A percentile compares a stretch with the other conserved stretches of the same genome.
These are phyloP conservation scores for Flaveria floridana DNA, from an alignment of 140 eudicot species.

Conservation along the genomic window DNA sequence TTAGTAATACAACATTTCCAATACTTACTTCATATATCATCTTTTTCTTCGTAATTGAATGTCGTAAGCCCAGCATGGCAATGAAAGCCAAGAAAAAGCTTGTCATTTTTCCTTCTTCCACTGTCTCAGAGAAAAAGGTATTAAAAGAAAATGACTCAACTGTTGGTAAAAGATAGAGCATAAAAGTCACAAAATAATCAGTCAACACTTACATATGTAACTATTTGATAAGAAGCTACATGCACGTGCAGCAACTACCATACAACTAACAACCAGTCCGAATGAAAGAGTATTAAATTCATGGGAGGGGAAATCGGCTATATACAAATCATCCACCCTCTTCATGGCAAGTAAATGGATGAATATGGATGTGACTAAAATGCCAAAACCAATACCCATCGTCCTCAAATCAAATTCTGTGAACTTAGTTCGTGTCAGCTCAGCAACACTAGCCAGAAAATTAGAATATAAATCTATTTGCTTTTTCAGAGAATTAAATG, in stretches of 20 bases:
- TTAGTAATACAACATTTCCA: background rate
- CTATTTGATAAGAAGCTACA: conserved; percentile 93
- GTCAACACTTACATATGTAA: conserved; percentile 72
- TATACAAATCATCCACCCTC: conserved; percentile 45
- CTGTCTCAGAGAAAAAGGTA: conserved; percentile 40
- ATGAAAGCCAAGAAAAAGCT: conserved; percentile 76
- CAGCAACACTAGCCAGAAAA: conserved; percentile 71
- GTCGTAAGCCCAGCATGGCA: conserved; percentile 57
- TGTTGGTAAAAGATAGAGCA: background rate
- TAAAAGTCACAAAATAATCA: conserved; percentile 14
- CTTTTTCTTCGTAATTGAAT: conserved; percentile 54
- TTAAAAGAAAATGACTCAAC: conserved; percentile 12
- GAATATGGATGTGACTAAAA: conserved; percentile 59
- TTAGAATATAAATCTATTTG: conserved; percentile 60
- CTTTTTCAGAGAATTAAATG: conserved; percentile 45
- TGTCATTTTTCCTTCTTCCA: conserved; percentile 93
- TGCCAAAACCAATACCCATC: conserved; percentile 75
- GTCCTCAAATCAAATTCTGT: conserved; percentile 76
- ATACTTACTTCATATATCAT: conserved; percentile 61
- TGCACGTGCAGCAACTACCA: conserved; percentile 65
- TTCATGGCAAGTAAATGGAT: conserved; percentile 52
- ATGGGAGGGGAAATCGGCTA: conserved; percentile 13
- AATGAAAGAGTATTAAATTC: conserved; percentile 35
- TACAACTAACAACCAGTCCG: conserved; percentile 48
- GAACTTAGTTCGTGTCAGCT: conserved; percentile 86